Base-by-base conservation (phyloP, 805 yeast genomes). In the Metschnikowia gruessii region DNA sequence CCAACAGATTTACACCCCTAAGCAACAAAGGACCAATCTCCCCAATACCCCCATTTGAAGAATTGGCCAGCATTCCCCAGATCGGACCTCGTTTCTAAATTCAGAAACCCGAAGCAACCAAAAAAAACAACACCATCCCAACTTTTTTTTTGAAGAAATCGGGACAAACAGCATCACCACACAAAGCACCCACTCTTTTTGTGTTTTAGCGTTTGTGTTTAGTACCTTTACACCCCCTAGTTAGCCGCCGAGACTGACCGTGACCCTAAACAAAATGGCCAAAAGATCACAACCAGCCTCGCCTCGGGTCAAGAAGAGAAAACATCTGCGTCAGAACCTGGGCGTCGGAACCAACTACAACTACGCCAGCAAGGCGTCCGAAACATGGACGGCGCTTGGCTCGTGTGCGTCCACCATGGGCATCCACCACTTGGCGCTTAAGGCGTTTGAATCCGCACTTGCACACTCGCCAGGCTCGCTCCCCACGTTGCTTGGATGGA, bases 321-420 rank as follows among this genome's bases (percentile, higher is more conserved):
- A 33, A 26, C 40, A 37, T 26, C 45, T 45, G 48, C 44, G 48
- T 34, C 43, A 28, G 18, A 38, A 21, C 26, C 31, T 30, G 48
- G 42, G 39, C 19, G 26, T 43, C 15, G 42, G 15, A 13, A 13
- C 9, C 28, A 30, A 31, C 32, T 22, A 44, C 18, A 24, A 26
- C 13, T 45, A 45, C 28, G 11, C 42, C 7, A 35, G 37, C 16
- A 40, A 35, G 4, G 71, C 68, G 10, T 55, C 65, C 31, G 70
- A 69, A 26, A 69, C 78, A 1, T 77, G 82, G 82, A 51, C 69
- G 1, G 62, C 73, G 3, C 68, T 76, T 44, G 82, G 80, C 3
- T 59, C 63, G 17, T 72, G 79, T 53, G 80, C 81, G 10, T 55
- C 63, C 19, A 56, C 72, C 2, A 54, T 76, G 39, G 78, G 76